Evolutionary conservation across 2,329 filamentous ascomycete species (phyloP).

Genomic region (Botrytis porri): DNA sequence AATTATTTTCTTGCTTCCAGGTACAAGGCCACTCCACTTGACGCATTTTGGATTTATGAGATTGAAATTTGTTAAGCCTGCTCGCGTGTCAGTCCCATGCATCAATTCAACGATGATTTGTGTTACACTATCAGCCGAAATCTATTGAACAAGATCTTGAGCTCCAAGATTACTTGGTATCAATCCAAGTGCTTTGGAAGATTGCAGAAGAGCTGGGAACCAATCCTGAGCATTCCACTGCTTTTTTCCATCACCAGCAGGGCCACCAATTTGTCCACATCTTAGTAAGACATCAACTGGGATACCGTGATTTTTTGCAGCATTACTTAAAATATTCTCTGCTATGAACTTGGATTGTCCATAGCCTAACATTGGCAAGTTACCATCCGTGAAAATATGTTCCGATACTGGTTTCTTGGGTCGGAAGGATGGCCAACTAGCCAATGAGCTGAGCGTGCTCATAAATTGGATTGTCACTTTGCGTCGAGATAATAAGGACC

Average conservation of each 20-base stretch:
- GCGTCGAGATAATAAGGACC: constrained; percentile 2
- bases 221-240: constrained; percentile 56
- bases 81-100: not conserved
- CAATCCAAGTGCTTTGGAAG: not conserved
- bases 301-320: constrained; percentile 41
- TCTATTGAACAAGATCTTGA: constrained; percentile 42
- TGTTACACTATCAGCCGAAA: constrained; percentile 38
- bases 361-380: constrained; percentile 35
- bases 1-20: not conserved
- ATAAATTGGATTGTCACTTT: constrained; percentile 33
- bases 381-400: constrained; percentile 35
- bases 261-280: constrained; percentile 48
- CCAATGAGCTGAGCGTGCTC: constrained; percentile 26
- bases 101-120: not conserved
- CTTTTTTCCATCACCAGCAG: constrained; percentile 40
- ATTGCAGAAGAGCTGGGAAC: constrained; percentile 24
- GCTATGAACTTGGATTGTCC: constrained; percentile 31
- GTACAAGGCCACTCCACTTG: not conserved
- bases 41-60: not conserved
- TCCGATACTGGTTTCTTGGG: constrained; percentile 39
- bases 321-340: constrained; percentile 42
- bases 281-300: constrained; percentile 44
- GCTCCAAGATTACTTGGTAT: constrained; percentile 34
- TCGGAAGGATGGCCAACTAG: constrained; percentile 4
- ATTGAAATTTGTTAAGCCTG: not conserved